Conservation (phyloP, 2,329 filamentous ascomycete species). For the Shiraia sp. region DNA sequence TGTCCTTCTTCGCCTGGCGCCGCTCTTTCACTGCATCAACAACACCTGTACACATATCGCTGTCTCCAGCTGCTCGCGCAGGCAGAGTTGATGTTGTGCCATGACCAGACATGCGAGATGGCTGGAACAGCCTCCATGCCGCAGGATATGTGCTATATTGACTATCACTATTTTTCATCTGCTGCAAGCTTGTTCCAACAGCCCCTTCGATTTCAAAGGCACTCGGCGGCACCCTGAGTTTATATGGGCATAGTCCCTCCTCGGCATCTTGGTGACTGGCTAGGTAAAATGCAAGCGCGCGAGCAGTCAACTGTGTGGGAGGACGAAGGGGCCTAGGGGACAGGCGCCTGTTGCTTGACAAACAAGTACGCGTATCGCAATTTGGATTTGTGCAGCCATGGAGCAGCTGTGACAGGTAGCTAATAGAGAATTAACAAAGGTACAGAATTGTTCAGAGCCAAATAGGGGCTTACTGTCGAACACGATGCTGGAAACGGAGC, state of each 20-base stretch:
- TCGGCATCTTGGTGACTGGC: conserved; percentile 80
- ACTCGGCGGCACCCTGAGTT: conserved; percentile 38
- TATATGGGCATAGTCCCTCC: conserved; percentile 65
- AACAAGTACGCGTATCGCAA: conserved; percentile 78
- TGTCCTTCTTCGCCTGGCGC: conserved; percentile 54
- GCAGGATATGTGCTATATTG: conserved; percentile 11
- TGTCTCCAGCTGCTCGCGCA: not conserved
- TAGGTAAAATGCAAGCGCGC: conserved; percentile 78
- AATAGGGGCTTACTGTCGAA: conserved; percentile 29
- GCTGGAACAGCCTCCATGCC: conserved; percentile 1
- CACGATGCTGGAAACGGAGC: conserved; percentile 36
- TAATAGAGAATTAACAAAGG: conserved; percentile 39
- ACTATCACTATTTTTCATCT: not conserved
- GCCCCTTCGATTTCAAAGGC: conserved; percentile 26
- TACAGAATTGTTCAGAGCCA: conserved; percentile 4
- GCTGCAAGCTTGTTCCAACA: conserved; percentile 3
- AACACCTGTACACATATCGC: conserved; percentile 5
- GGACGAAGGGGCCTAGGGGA: conserved; percentile 72
- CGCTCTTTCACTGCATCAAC: conserved; percentile 23
- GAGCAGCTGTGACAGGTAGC: conserved; percentile 80
- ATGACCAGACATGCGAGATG: not conserved
- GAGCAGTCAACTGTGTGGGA: conserved; percentile 80
- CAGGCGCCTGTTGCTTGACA: conserved; percentile 73
- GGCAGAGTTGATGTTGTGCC: too few relatives aligned
- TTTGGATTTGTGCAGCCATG: conserved; percentile 72